A percentile compares a stretch with the other conserved stretches of the same genome.
Conservation (phyloP, 1,139 yeast genomes). For the Magnusiomyces fungicola region DNA sequence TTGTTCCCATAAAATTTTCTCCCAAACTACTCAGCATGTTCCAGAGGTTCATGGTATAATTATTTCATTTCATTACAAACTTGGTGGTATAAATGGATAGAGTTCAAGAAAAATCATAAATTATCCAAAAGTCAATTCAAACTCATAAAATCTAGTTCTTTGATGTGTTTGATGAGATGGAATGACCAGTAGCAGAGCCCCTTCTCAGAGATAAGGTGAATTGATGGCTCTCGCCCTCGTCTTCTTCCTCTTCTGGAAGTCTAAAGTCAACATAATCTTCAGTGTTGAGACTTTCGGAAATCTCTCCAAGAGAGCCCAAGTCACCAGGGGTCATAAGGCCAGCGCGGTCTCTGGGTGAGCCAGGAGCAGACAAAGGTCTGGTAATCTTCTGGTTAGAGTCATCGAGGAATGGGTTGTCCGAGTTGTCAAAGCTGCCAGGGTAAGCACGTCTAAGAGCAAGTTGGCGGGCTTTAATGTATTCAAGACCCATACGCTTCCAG, state of each 20-base stretch:
- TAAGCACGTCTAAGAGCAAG: conserved; percentile 88
- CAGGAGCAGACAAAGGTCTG: conserved; percentile 91
- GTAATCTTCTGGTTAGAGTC: conserved; percentile 54
- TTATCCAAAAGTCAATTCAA: too few relatives aligned
- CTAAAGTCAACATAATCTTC: conserved; percentile 79
- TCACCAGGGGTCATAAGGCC: conserved; percentile 97
- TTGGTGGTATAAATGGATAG: too few relatives aligned
- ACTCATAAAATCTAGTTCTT: too few relatives aligned
- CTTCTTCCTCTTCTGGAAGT: conserved; percentile 42
- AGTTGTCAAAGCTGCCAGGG: conserved; percentile 62
- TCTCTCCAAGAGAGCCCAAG: conserved; percentile 91
- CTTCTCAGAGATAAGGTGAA: conserved; percentile 17
- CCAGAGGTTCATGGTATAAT: too few relatives aligned
- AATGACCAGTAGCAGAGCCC: neutral
- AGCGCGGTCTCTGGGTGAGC: conserved; percentile 62
- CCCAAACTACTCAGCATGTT: too few relatives aligned
- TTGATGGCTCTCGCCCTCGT: conserved; percentile 19
- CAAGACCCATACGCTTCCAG: conserved; percentile 98
- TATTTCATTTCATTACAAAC: too few relatives aligned
- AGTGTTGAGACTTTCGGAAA: conserved; percentile 60
- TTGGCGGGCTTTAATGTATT: conserved; percentile 91
- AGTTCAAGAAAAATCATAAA: too few relatives aligned
- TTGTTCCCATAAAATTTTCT: too few relatives aligned
- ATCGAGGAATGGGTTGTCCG: conserved; percentile 44
- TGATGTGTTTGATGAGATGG: too few relatives aligned